Percentiles rank a stretch among this genome's conserved stretches.
Conservation (phyloP, 2,329 filamentous ascomycete genomes). For the Herpotrichia juniperi region DNA sequence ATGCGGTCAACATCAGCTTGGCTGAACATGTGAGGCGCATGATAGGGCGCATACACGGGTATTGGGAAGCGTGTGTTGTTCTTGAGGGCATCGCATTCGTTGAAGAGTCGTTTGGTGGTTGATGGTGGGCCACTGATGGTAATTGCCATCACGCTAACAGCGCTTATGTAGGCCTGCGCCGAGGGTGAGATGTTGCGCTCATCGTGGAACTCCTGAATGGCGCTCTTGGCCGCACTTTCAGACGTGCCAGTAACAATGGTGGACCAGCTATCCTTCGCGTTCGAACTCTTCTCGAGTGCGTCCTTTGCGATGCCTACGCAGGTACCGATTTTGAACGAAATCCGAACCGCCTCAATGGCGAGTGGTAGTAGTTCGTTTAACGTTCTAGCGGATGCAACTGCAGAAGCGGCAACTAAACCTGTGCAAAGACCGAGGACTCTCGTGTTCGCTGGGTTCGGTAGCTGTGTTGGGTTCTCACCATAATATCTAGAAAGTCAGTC, state of each 20-base stretch:
- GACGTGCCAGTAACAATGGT: constrained; percentile 66
- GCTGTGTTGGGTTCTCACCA: constrained; percentile 60
- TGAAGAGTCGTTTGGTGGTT: constrained; percentile 59
- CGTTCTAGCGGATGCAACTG: constrained; percentile 67
- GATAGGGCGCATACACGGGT: constrained; percentile 64
- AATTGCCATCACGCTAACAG: constrained; percentile 63
- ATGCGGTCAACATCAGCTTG: constrained; percentile 59
- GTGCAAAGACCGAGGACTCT: constrained; percentile 70
- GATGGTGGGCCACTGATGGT: constrained; percentile 65
- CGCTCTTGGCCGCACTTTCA: constrained; percentile 57
- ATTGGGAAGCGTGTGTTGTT: constrained; percentile 59
- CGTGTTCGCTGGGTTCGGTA: constrained; percentile 55
- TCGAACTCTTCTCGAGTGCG: constrained; percentile 57
- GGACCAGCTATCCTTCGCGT: constrained; percentile 69
- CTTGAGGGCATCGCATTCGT: constrained; percentile 54
- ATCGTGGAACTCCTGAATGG: constrained; percentile 64
- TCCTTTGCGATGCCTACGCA: constrained; percentile 50
- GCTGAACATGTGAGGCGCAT: constrained; percentile 62
- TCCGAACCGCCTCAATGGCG: constrained; percentile 67
- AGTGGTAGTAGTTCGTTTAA: constrained; percentile 67
- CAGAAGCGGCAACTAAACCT: constrained; percentile 72
- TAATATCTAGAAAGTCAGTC: constrained; percentile 50
- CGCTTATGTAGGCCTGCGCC: constrained; percentile 62
- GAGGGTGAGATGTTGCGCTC: constrained; percentile 58
- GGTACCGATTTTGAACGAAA: constrained; percentile 69